phyloP scores from a whole-genome alignment of 148 eudicot species.

The Linanthus parryae region DNA sequence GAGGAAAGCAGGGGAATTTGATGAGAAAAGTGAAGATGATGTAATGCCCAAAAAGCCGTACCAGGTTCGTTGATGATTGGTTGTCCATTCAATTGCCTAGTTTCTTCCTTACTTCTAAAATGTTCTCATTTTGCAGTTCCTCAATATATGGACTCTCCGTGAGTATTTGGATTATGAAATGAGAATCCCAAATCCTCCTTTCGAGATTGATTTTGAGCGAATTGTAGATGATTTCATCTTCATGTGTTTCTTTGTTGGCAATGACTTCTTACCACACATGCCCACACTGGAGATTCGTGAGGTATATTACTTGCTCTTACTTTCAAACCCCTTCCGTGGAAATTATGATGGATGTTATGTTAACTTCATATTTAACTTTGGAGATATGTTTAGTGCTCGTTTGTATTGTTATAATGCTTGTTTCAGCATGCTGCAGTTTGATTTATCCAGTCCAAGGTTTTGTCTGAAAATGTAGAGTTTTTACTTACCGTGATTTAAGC shows the following conservation, averaged over 20 bases:
- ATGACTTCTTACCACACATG: conserved; percentile 97
- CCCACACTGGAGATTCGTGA: conserved; percentile 99
- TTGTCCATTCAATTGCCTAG: too few relatives aligned
- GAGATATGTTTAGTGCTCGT: too few relatives aligned
- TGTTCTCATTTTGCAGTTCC: conserved; percentile 56
- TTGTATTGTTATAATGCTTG: too few relatives aligned
- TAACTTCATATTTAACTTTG: too few relatives aligned
- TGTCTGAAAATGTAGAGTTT: too few relatives aligned
- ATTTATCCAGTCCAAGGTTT: too few relatives aligned
- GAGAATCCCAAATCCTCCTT: conserved; percentile 65
- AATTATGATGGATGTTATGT: too few relatives aligned
- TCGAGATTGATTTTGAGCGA: conserved; percentile 71
- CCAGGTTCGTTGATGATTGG: too few relatives aligned
- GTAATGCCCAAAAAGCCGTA: conserved; percentile 73
- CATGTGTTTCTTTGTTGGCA: conserved; percentile 97
- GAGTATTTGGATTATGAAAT: conserved; percentile 87
- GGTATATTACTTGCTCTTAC: too few relatives aligned
- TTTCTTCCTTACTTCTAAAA: neutral
- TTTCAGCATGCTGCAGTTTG: too few relatives aligned
- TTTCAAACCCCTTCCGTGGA: too few relatives aligned
- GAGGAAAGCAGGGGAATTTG: conserved; percentile 88
- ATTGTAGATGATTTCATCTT: conserved; percentile 90
- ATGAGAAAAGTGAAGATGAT: conserved; percentile 65
- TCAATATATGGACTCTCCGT: conserved; percentile 85
- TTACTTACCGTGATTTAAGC: too few relatives aligned